Percentiles rank a stretch among this genome's conserved stretches.
phyloP scores from a whole-genome alignment of 2,329 filamentous ascomycete genomes.

The Trichoderma atrobrunneum region DNA sequence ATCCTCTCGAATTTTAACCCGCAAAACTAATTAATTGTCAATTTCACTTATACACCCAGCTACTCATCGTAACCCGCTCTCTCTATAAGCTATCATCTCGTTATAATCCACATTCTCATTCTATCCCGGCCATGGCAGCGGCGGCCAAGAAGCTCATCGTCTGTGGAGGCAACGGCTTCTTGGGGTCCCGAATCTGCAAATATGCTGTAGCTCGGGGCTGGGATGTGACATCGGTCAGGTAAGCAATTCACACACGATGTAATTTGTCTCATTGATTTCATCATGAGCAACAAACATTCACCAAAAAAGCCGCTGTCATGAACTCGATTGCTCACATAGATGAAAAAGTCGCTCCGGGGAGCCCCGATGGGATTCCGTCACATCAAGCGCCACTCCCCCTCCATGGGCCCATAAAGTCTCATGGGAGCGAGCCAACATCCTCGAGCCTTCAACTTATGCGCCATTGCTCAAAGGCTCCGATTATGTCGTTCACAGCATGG shows the following conservation, averaged over 20 bases:
- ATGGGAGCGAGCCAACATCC: constrained; percentile 86
- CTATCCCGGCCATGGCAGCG: not conserved
- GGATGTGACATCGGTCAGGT: constrained; percentile 92
- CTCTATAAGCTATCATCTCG: not conserved
- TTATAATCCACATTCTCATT: not conserved
- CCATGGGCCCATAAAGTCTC: constrained; percentile 78
- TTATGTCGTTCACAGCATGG: constrained; percentile 91
- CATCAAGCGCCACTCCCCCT: constrained; percentile 67
- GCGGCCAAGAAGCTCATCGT: constrained; percentile 79
- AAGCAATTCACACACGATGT: constrained; percentile 27
- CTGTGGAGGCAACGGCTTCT: constrained; percentile 89
- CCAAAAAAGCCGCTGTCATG: not conserved
- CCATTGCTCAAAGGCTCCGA: constrained; percentile 72
- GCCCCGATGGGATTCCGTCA: constrained; percentile 78
- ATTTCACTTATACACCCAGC: not conserved
- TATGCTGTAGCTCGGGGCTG: constrained; percentile 80
- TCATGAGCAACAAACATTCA: not conserved
- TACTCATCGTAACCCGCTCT: not conserved
- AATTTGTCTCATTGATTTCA: not conserved
- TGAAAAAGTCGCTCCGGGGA: constrained; percentile 76
- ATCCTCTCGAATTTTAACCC: not conserved
- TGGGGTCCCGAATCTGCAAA: constrained; percentile 87
- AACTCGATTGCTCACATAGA: constrained; percentile 19
- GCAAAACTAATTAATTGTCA: not conserved
- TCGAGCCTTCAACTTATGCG: constrained; percentile 77